Evolutionary conservation across 257 asterid genomes (phyloP), one percentile per base, ranked within the genome.

Genomic region (Buddleja alternifolia): DNA sequence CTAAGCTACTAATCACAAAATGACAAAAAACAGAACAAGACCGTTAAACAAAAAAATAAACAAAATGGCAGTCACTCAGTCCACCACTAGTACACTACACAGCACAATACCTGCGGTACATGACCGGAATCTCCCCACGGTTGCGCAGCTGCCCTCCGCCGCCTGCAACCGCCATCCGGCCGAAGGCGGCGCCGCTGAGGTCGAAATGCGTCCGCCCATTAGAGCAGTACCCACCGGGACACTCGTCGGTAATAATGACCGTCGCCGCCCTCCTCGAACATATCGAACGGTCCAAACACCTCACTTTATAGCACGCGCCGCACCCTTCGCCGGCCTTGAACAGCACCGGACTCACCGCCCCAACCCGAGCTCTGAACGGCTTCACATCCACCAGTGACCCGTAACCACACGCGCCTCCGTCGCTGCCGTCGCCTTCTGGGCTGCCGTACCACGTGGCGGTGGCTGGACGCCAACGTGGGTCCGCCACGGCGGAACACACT

Each of bases 401-500:
- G 80, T 90, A 90, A 20, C 97, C 97, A 63, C 99, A 93, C 41
- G 99, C 97, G 77, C 97, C 99, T 3, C 97, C 99, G 60, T 74
- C 73, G 71, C 99, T 93, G n/a, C 99, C 99, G 81, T 93, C 99
- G 6, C 99, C 99, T 25, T 90, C 90, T 19, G 99, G 92, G 75
- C 85, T 84, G n/a, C 99, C 99, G 81, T 93, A 93, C 99, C 99
- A 93, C 19, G 99, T 93, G 10, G 99, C 99, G 47, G 99, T 81
- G 57, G 99, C 99, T 0, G 86, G 86, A 7, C 45, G 34, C 99
- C 99, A 93, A 73, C 77, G 85, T 37, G 41, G 66, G 88, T 80
- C 84, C 5, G 47, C 66, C 29, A 51, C 63, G 61, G 78, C 63
- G 76, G 63, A 78, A 67, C 5, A 52, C 70, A 20, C 72, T 63